Evolutionary conservation across 305 asterid species (phyloP).

Genomic region (Andrographis paniculata): DNA sequence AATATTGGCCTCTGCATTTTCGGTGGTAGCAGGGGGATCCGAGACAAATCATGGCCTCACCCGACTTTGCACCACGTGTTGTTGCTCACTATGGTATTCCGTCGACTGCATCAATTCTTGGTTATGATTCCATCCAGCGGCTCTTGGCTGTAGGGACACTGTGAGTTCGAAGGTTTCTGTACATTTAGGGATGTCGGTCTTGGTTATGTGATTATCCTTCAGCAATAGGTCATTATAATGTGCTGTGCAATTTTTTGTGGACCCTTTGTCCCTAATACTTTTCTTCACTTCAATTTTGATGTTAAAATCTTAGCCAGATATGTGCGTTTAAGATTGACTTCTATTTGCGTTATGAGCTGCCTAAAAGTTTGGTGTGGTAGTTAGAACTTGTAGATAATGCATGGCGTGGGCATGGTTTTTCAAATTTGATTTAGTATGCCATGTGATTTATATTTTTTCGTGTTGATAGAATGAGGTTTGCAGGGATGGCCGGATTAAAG

Average conservation of each 20-base stretch:
- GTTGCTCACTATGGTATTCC: constrained; percentile 92
- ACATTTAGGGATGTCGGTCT: constrained; percentile 5
- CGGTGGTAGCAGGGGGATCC: constrained; percentile 25
- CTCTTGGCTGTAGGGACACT: constrained; percentile 89
- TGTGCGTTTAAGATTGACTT: constrained; percentile 5
- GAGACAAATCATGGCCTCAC: constrained; percentile 29
- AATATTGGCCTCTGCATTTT: constrained; percentile 11
- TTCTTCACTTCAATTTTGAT: too few species aligned
- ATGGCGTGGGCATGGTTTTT: constrained; percentile 6
- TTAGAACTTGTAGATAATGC: constrained; percentile 13
- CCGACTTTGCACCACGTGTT: constrained; percentile 49
- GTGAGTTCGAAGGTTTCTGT: constrained; percentile 40
- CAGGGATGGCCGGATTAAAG: constrained; percentile 97
- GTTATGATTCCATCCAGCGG: constrained; percentile 76
- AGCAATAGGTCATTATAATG: neutral
- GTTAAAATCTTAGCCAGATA: neutral
- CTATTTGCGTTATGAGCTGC: constrained; percentile 9
- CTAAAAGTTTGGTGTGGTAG: neutral
- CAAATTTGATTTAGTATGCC: constrained; percentile 1
- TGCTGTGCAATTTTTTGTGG: constrained; percentile 10
- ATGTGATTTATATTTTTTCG: constrained; percentile 11
- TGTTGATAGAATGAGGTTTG: constrained; percentile 22
- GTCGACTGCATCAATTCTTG: constrained; percentile 75
- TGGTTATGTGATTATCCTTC: neutral
- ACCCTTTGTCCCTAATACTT: too few species aligned